A percentile compares a stretch with the other conserved stretches of the same genome.
Conservation (phyloP, 805 yeast genomes). For the Metschnikowia arizonensis region DNA sequence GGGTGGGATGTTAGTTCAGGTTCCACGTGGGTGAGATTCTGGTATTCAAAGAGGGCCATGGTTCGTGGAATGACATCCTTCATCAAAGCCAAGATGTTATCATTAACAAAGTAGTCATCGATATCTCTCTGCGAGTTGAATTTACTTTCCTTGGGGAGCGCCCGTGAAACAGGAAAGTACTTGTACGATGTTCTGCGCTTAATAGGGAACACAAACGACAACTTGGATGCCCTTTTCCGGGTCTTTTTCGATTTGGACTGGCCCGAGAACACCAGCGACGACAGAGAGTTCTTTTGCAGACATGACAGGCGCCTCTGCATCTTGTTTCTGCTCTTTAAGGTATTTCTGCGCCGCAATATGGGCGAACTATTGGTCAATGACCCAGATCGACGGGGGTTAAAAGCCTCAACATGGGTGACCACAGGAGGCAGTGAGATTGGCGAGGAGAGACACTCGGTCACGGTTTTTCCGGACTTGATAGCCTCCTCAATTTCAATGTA, state of each 20-base stretch:
- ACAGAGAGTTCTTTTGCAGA: not conserved
- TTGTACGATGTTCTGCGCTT: constrained; percentile 30
- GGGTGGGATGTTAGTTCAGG: constrained; percentile 14
- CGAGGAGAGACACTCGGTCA: not conserved
- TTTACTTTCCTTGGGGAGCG: constrained; percentile 19
- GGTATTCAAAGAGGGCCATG: constrained; percentile 26
- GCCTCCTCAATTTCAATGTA: constrained; percentile 16
- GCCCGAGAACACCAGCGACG: constrained; percentile 10
- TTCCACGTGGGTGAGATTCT: constrained; percentile 11
- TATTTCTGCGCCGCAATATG: constrained; percentile 28
- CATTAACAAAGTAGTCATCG: constrained; percentile 16
- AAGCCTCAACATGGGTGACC: constrained; percentile 13
- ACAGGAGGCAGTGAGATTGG: constrained; percentile 8
- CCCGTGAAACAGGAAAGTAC: constrained; percentile 18
- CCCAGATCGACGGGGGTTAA: constrained; percentile 19
- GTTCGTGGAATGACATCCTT: constrained; percentile 27
- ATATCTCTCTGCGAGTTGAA: constrained; percentile 18
- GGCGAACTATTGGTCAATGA: constrained; percentile 31
- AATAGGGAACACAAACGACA: constrained; percentile 32
- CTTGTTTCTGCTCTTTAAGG: constrained; percentile 27
- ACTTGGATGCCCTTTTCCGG: constrained; percentile 1
- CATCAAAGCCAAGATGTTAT: constrained; percentile 22
- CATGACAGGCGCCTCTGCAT: constrained; percentile 20
- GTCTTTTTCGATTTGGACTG: constrained; percentile 7
- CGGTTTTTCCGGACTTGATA: constrained; percentile 10